Conservation (phyloP, 1,139 yeast species). For the Wickerhamomyces sp. region DNA sequence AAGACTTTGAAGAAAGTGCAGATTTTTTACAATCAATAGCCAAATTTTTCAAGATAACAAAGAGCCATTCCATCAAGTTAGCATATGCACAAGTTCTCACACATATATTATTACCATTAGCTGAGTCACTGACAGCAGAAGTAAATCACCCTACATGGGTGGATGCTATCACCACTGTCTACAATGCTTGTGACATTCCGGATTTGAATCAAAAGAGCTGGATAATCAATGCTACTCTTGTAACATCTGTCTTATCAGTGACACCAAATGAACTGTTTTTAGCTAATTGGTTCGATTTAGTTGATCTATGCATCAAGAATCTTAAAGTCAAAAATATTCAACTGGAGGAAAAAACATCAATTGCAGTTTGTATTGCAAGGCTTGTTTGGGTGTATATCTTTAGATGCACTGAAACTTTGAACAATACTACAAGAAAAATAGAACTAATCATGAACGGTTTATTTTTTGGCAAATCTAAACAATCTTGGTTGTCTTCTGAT, state of each 20-base stretch:
- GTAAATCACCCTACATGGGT: constrained; percentile 96
- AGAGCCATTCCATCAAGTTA: constrained; percentile 56
- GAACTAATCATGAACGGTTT: constrained; percentile 53
- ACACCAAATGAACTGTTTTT: constrained; percentile 76
- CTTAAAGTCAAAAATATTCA: constrained; percentile 38
- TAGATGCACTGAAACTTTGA: constrained; percentile 82
- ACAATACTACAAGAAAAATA: constrained; percentile 72
- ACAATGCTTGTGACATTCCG: constrained; percentile 42
- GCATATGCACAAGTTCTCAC: constrained; percentile 86
- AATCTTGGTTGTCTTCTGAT: constrained; percentile 69
- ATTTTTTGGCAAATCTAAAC: constrained; percentile 56
- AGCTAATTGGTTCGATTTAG: constrained; percentile 65
- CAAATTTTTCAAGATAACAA: constrained; percentile 69
- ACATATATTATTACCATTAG: constrained; percentile 72
- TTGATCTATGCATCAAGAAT: constrained; percentile 45
- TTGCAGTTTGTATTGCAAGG: constrained; percentile 64
- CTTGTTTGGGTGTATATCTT: constrained; percentile 86
- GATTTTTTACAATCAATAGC: constrained; percentile 83
- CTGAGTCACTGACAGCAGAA: constrained; percentile 87
- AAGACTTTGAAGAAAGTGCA: constrained; percentile 86
- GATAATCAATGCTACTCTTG: constrained; percentile 66
- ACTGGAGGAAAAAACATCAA: constrained; percentile 56
- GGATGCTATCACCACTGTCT: constrained; percentile 65
- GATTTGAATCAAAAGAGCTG: constrained; percentile 54
- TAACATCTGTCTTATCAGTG: constrained; percentile 74